These are phyloP conservation scores for Vitis hybrid DNA, from an alignment of 177 flowering plant species.

Conservation along the genomic window DNA sequence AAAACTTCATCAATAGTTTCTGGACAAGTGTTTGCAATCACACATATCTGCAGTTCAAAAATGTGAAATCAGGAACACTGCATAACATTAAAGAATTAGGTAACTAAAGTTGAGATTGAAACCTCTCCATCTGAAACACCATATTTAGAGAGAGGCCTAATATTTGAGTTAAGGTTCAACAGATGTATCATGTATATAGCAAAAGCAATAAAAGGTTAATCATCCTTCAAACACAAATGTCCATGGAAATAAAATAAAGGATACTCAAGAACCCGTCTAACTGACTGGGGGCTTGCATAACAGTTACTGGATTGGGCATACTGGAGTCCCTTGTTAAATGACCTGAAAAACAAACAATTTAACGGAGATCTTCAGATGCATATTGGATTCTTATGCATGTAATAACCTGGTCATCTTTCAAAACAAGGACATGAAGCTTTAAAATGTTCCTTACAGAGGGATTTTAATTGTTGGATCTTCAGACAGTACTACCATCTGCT, in stretches of 20 bases:
- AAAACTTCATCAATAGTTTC: constrained; percentile 73
- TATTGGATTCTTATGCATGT: not conserved
- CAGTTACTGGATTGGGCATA: constrained; percentile 55
- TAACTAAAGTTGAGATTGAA: constrained; percentile 10
- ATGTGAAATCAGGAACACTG: constrained; percentile 1
- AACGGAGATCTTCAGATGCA: constrained; percentile 3
- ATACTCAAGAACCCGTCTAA: constrained; percentile 69
- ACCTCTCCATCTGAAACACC: constrained; percentile 86
- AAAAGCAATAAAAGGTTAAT: not conserved
- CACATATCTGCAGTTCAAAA: constrained; percentile 54
- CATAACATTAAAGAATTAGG: constrained; percentile 1
- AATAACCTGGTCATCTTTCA: not conserved
- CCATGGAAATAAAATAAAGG: constrained; percentile 38
- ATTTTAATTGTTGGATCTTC: constrained; percentile 74
- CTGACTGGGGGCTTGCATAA: constrained; percentile 46
- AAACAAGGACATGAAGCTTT: constrained; percentile 11
- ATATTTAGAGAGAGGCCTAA: constrained; percentile 52
- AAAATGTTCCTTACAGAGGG: constrained; percentile 52
- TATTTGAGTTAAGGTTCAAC: constrained; percentile 48
- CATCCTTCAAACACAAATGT: not conserved
- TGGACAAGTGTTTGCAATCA: constrained; percentile 67
- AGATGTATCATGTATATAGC: not conserved
- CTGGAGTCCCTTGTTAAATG: constrained; percentile 69
- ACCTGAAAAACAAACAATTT: constrained; percentile 40
- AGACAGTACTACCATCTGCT: constrained; percentile 62